Conservation (phyloP, 164 flowering plant genomes). For the Magnolia officinalis region DNA sequence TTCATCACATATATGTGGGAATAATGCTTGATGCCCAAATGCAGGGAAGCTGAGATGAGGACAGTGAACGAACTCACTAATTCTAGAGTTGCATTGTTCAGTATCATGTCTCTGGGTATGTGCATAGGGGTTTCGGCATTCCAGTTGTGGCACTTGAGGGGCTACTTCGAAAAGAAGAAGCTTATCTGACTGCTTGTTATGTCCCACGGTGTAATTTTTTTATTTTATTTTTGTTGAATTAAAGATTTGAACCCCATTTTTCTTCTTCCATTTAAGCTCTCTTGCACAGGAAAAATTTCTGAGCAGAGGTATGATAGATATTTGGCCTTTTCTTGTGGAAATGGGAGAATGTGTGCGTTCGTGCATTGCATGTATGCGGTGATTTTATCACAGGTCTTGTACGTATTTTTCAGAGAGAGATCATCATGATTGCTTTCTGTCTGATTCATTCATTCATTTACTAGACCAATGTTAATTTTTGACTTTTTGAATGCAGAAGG, state of each 20-base stretch:
- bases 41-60: slow-evolving; percentile 78
- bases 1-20: not conserved
- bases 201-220: not conserved
- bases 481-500: too few relatives aligned
- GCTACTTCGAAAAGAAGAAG: slow-evolving; percentile 83
- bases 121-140: slow-evolving; percentile 66
- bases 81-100: slow-evolving; percentile 69
- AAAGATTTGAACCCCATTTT: not conserved
- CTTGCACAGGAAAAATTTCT: not conserved
- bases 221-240: not conserved
- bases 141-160: slow-evolving; percentile 77
- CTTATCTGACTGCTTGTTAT: slow-evolving; percentile 44
- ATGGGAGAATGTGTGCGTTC: not conserved
- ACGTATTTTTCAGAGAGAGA: too few relatives aligned
- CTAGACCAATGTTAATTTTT: too few relatives aligned
- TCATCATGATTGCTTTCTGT: too few relatives aligned
- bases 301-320: not conserved
- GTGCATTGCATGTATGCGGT: not conserved
- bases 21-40: not conserved
- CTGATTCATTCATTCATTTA: too few relatives aligned
- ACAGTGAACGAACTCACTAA: slow-evolving; percentile 72
- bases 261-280: not conserved
- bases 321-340: not conserved
- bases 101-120: slow-evolving; percentile 70
- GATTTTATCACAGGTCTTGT: too few relatives aligned